These are phyloP conservation scores for Evernia prunastri DNA, from an alignment of 495 filamentous ascomycete genomes.

Conservation along the genomic window DNA sequence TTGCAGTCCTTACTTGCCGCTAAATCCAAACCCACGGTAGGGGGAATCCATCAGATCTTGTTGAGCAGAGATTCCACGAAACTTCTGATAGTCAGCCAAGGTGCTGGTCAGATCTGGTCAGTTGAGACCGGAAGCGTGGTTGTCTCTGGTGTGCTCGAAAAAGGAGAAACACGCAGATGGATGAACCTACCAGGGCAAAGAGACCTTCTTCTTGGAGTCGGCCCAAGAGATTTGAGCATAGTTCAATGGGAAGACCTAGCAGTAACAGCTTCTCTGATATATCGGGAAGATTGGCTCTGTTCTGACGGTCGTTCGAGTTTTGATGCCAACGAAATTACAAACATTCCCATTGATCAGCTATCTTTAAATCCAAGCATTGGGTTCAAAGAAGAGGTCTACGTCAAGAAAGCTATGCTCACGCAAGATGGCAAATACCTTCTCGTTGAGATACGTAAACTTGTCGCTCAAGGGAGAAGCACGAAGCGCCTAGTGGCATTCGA, in stretches of 20 bases:
- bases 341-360: neutral
- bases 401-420: neutral
- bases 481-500: neutral
- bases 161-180: conserved; percentile 11
- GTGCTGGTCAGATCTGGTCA: conserved; percentile 19
- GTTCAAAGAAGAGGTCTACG: neutral
- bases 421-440: neutral
- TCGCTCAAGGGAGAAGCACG: neutral
- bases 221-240: conserved; percentile 1
- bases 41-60: conserved; percentile 19
- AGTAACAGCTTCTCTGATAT: neutral
- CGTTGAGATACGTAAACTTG: neutral
- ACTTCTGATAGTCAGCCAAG: conserved; percentile 17
- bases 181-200: conserved; percentile 14
- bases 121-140: conserved; percentile 7
- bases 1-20: neutral
- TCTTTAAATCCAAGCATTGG: neutral
- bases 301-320: neutral
- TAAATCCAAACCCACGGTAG: neutral
- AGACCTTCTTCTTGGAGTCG: conserved; percentile 9
- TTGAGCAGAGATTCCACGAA: conserved; percentile 8
- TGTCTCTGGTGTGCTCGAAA: neutral
- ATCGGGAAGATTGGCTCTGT: neutral
- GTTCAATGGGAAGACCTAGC: conserved; percentile 16
- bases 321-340: neutral